phyloP scores from a whole-genome alignment of 2,329 filamentous ascomycete species.

The Sclerotinia borealis region DNA sequence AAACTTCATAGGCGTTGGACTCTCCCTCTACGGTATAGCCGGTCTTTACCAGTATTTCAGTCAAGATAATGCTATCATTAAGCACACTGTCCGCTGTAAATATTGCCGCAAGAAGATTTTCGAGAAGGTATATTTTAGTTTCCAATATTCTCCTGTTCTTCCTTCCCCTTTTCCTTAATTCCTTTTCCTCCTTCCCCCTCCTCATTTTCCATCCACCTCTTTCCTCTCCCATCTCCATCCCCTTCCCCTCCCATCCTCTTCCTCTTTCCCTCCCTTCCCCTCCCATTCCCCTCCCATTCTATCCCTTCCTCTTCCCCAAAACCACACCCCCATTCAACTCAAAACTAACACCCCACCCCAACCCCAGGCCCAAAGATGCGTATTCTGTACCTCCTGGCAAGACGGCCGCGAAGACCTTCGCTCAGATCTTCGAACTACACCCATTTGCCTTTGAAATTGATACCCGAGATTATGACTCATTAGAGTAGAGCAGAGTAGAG shows the following conservation, averaged over 20 bases:
- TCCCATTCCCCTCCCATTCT: background rate
- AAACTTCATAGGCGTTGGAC: conserved; percentile 59
- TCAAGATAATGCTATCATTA: conserved; percentile 59
- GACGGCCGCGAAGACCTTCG: conserved; percentile 35
- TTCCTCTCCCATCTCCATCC: background rate
- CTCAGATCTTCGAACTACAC: background rate
- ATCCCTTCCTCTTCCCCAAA: too few relatives aligned
- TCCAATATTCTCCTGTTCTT: background rate
- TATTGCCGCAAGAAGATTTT: conserved; percentile 61
- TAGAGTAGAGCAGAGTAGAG: too few relatives aligned
- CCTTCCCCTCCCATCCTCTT: background rate
- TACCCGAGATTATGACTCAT: background rate
- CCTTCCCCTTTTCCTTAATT: background rate
- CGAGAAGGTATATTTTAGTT: conserved; percentile 54
- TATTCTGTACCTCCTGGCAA: conserved; percentile 53
- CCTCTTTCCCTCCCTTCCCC: background rate
- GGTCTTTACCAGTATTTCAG: conserved; percentile 53
- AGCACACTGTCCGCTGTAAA: conserved; percentile 61
- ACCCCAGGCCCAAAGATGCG: conserved; percentile 41
- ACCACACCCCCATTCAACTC: background rate
- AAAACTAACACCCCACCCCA: background rate
- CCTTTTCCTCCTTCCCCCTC: too few relatives aligned
- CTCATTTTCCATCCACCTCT: background rate
- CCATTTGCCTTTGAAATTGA: background rate
- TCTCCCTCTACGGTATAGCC: conserved; percentile 60